Conservation (phyloP, 768 basidiomycete genomes). For the Mycena belliarum region DNA sequence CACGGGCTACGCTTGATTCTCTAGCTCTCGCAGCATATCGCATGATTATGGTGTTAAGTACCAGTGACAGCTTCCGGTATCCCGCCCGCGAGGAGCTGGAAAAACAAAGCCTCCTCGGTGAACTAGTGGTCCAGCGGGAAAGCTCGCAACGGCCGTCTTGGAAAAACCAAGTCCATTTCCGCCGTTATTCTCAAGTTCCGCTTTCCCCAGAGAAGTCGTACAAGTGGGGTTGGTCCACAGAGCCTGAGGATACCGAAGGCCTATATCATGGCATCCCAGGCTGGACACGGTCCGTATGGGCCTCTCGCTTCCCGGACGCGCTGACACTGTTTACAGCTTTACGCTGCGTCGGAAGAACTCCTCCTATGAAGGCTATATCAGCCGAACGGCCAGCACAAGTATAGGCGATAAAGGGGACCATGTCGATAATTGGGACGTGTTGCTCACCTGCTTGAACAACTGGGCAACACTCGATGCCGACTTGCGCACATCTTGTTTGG, state of each 20-base stretch:
- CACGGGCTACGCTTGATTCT: not conserved
- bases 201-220: not conserved
- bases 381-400: not conserved
- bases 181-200: not conserved
- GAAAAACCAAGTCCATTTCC: not conserved
- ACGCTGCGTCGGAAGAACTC: not conserved
- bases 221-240: slow-evolving; percentile 6
- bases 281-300: slow-evolving; percentile 4
- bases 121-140: not conserved
- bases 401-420: slow-evolving; percentile 1
- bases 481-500: slow-evolving; percentile 1
- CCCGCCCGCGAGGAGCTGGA: not conserved
- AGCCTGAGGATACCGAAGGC: not conserved
- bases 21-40: not conserved
- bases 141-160: not conserved
- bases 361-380: not conserved
- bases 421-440: slow-evolving; percentile 1
- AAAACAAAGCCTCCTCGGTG: not conserved
- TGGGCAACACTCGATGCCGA: not conserved
- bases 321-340: not conserved
- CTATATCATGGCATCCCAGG: slow-evolving; percentile 11
- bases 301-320: not conserved
- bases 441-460: not conserved
- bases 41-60: not conserved
- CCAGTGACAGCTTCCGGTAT: not conserved